Evolutionary conservation across 2,329 filamentous ascomycete species (phyloP), one percentile per base, ranked within the genome.

Genomic region (Cercospora zeae-maydis): DNA sequence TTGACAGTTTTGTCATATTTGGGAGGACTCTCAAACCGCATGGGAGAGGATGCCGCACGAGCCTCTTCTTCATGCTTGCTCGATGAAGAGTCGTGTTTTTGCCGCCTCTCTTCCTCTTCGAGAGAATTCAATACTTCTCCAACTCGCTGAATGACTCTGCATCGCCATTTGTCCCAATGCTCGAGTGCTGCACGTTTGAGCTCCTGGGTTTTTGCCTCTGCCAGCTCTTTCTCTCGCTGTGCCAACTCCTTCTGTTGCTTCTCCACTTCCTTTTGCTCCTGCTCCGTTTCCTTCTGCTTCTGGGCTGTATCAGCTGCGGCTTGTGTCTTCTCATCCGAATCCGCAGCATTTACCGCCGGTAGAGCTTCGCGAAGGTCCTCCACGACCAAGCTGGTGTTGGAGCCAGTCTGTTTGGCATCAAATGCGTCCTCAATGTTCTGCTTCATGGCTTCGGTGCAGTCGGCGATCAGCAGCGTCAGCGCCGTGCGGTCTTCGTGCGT

Each of bases 131-230:
- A 74, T 36, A 92, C 84, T 68, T 95, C 88, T 16, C 86, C 85
- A 24, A 96, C 79, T 13, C 92, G 85, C 61, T 85, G 82, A 42
- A 91, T 79, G 9, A 96, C 84, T 11, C 81, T 80, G 5, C 86
- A 82, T 70, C 91, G 85, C 93, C 93, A 98, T 67, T 91, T 88
- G 62, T 89, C 86, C 73, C 93, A 96, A 73, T 88, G 87, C 6
- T 82, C 78, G 4, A 96, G 74, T 1, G 87, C 83, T 59, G 89
- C 87, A 66, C 84, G 86, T 78, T 87, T 92, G 70, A 92, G 77
- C 69, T 91, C 88, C 62, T 82, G 78, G 65, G 88, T 81, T 59
- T 80, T 79, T 2, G 78, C 77, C 2, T 77, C 77, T 16, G 78
- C 79, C 9, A 86, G 73, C 63, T 85, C 83, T 66, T 81, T 81